Evolutionary conservation across 2,329 filamentous ascomycete genomes (phyloP).

Genomic region (Domatiomyces catenatus): DNA sequence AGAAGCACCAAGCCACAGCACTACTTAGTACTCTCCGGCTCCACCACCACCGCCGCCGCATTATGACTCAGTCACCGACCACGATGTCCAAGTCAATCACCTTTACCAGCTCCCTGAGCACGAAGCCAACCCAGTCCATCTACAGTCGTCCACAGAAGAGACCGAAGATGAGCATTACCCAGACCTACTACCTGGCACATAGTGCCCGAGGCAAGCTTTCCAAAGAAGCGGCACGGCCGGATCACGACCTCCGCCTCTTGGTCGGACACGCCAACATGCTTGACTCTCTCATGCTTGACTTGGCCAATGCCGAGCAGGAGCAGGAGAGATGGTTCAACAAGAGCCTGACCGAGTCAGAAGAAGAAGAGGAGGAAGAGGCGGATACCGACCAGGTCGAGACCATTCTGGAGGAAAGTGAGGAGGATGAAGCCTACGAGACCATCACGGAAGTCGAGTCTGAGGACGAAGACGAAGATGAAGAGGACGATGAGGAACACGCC

Average conservation of each 20-base stretch:
- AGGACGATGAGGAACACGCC: slow-evolving; percentile 50
- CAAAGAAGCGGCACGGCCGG: slow-evolving; percentile 70
- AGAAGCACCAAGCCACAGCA: slow-evolving; percentile 3
- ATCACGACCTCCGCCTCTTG: slow-evolving; percentile 87
- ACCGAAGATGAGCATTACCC: slow-evolving; percentile 87
- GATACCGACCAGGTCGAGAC: slow-evolving; percentile 60
- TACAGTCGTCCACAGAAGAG: slow-evolving; percentile 24
- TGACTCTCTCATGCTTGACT: slow-evolving; percentile 79
- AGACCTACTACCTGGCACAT: slow-evolving; percentile 97
- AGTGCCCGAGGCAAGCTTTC: slow-evolving; percentile 94
- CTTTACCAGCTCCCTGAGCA: slow-evolving; percentile 12
- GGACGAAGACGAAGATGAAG: slow-evolving; percentile 38
- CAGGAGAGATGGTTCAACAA: slow-evolving; percentile 98
- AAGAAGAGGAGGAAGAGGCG: slow-evolving; percentile 42
- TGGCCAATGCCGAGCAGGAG: slow-evolving; percentile 85
- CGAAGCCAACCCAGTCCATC: slow-evolving; percentile 14
- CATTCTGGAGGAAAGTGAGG: slow-evolving; percentile 51
- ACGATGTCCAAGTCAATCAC: slow-evolving; percentile 18
- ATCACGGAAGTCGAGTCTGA: slow-evolving; percentile 32
- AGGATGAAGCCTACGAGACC: slow-evolving; percentile 39
- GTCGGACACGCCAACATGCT: slow-evolving; percentile 98
- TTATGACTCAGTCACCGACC: slow-evolving; percentile 12
- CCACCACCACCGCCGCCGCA: too few relatives aligned
- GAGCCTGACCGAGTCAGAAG: slow-evolving; percentile 63
- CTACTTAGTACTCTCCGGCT: background rate